Percentiles rank a stretch among this genome's conserved stretches.
Evolutionary conservation across 805 yeast genomes (phyloP).

Genomic region (Hanseniaspora jakobsenii): DNA sequence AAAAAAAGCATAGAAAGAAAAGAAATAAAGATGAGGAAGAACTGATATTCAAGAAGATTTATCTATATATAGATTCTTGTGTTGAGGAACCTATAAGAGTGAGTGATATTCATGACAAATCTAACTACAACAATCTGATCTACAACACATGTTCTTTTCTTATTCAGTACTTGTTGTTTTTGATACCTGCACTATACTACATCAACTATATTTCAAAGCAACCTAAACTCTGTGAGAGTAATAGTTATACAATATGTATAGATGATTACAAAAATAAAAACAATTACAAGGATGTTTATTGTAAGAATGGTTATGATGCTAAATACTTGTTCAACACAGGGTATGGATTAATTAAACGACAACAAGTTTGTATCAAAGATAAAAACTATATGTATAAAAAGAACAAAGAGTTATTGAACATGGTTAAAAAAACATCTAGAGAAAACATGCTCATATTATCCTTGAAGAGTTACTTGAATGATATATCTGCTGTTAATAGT

Average conservation of each 20-base stretch:
- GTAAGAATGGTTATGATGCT: constrained; percentile 6
- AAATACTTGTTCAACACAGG: not conserved
- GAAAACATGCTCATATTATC: not conserved
- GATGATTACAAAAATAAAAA: not conserved
- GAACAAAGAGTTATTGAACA: not conserved
- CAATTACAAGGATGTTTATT: no score
- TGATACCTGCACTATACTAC: constrained; percentile 6
- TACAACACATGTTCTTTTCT: not conserved
- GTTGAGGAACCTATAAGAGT: constrained; percentile 1
- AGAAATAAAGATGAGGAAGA: not conserved
- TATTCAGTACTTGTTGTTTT: not conserved
- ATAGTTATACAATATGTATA: not conserved
- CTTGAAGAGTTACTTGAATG: not conserved
- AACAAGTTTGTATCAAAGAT: constrained; percentile 2
- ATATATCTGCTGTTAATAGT: no score
- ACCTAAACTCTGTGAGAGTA: not conserved
- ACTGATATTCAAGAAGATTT: no score
- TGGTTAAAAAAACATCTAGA: not conserved
- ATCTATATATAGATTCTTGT: not conserved
- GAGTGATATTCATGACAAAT: not conserved
- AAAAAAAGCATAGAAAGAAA: not conserved
- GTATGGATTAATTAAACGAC: not conserved
- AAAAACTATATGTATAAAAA: not conserved
- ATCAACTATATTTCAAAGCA: not conserved
- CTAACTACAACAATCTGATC: constrained; percentile 1